phyloP scores from a whole-genome alignment of 495 filamentous ascomycete genomes.

The Diplogelasinospora grovesii region DNA sequence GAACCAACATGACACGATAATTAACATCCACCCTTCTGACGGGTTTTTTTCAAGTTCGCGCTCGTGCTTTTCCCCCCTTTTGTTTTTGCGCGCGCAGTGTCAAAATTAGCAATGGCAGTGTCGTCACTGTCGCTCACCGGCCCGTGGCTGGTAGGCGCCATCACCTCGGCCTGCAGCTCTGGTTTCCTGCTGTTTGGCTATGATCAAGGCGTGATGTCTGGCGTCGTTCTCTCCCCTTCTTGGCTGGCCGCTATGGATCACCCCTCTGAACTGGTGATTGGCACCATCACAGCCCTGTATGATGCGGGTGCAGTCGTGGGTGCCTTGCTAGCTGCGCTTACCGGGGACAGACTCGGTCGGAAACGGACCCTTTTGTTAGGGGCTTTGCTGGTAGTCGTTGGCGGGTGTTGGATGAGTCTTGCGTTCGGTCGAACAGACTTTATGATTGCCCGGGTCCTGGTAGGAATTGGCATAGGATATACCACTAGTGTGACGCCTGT shows the following conservation, averaged over 20 bases:
- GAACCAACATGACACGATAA: too few species aligned
- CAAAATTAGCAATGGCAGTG: too few species aligned
- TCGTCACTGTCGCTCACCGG: too few species aligned
- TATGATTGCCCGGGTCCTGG: constrained; percentile 53
- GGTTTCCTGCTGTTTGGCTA: constrained; percentile 38
- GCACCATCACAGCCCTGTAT: constrained; percentile 67
- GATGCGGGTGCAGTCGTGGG: constrained; percentile 29
- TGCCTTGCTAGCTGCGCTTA: constrained; percentile 30
- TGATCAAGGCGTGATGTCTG: constrained; percentile 44
- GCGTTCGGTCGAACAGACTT: constrained; percentile 22
- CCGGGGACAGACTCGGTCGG: constrained; percentile 40
- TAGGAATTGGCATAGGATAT: constrained; percentile 60
- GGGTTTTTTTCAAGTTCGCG: too few species aligned
- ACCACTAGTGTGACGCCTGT: constrained; percentile 56
- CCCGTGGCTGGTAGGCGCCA: constrained; percentile 13
- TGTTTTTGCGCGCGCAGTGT: too few species aligned
- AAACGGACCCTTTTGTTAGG: constrained; percentile 55
- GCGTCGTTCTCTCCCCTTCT: constrained; percentile 32
- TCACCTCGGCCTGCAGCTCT: constrained; percentile 53
- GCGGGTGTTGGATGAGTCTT: constrained; percentile 46
- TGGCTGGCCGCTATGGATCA: constrained; percentile 32
- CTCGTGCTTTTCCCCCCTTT: too few species aligned
- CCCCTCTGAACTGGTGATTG: constrained; percentile 35
- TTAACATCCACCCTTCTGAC: too few species aligned
- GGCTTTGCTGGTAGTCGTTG: constrained; percentile 48